Base-by-base conservation (phyloP, 805 yeast species). In the Wickerhamomyces alni region DNA sequence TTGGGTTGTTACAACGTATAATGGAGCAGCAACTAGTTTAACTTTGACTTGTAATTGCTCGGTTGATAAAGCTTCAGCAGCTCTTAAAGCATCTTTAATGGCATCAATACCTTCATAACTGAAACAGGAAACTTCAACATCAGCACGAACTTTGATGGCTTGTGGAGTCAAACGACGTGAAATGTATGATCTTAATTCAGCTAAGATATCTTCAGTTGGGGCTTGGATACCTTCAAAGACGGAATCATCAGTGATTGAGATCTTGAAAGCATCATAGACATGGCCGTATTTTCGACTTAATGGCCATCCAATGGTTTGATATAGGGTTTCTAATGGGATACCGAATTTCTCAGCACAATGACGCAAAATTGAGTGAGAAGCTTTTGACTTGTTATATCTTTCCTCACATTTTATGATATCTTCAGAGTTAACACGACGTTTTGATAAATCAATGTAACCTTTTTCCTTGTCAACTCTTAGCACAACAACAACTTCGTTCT, bases 61-160 rank as follows among this genome's bases (percentile, higher is more conserved):
- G 30, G 88, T 84, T 49, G 91, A 76, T 37, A 84, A 66, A 8
- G 70, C 76, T 69, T 91, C 98, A 40, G 96, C 98, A 18, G 89
- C 84, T 48, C 74, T 70, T 49, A 93, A 75, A 18, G 99, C 95
- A 42, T 72, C 73, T 66, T 89, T 91, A 59, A 93, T 89, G 49
- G 99, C 99, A 61, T 89, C 96, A 51, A 93, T 87, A 63, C 99
- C 99, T 65, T 93, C 98, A 65, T 93, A 93, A 45, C 89, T 75
- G 69, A 91, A 93, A 63, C 99, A 93, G 12, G 97, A 87, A 33
- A 93, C 97, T 66, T 91, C 98, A 36, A 93, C 84, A 63, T 93
- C 98, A n/a, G 99, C 96, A 67, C 99, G 84, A 59, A 94, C 84
- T 70, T 91, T 93, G 54, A 88, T 88, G 30, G 98, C 96, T 69